Evolutionary conservation across 1,139 yeast genomes (phyloP).

Genomic region (Magnusiomyces fungicola): DNA sequence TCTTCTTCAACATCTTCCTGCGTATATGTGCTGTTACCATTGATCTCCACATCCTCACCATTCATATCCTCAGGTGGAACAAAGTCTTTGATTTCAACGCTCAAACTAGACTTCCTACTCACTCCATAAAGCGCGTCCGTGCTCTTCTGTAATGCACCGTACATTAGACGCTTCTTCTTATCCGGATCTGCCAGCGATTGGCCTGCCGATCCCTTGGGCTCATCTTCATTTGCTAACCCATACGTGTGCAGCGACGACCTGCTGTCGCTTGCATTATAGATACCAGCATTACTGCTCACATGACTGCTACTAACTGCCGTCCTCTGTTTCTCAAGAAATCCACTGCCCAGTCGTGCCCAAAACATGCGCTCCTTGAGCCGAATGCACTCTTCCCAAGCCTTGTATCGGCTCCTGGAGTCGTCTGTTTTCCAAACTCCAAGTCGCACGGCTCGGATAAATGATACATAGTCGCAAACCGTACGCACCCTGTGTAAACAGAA

Average conservation of each 20-base stretch:
- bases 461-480: conserved; percentile 69
- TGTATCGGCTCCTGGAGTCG: conserved; percentile 32
- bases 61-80: neutral
- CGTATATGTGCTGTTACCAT: neutral
- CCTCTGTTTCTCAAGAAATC: conserved; percentile 1
- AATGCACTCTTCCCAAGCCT: conserved; percentile 53
- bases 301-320: too few relatives aligned
- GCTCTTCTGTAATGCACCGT: neutral
- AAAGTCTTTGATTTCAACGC: neutral
- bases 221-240: too few relatives aligned
- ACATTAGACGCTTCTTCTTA: neutral
- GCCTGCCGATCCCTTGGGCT: too few relatives aligned
- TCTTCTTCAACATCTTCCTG: neutral
- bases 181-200: too few relatives aligned
- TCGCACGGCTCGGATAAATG: conserved; percentile 60
- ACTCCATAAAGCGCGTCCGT: neutral
- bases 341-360: conserved; percentile 73
- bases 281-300: too few relatives aligned
- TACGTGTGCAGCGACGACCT: too few relatives aligned
- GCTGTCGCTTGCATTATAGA: too few relatives aligned
- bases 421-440: conserved; percentile 46
- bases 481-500: conserved; percentile 75
- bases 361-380: conserved; percentile 55
- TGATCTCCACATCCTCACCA: neutral
- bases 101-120: neutral